These are phyloP conservation scores for grape (Vitis vinifera) DNA, from an alignment of 164 flowering plant genomes.

Conservation along the genomic window ASM3070453v1 NC_081809.1:1650001-1650500, in stretches of 20 bases:
- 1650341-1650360: conserved; percentile 96
- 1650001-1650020: conserved; percentile 83
- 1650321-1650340: conserved; percentile 90
- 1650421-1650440: neutral
- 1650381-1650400: conserved; percentile 53
- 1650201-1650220: conserved; percentile 34
- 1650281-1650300: conserved; percentile 83
- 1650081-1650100: conserved; percentile 41
- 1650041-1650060: conserved; percentile 35
- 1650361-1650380: conserved; percentile 85
- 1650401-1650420: neutral
- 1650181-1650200: conserved; percentile 25
- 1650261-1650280: conserved; percentile 35
- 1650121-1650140: conserved; percentile 83
- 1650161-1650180: conserved; percentile 53
- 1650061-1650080: conserved; percentile 34
- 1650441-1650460: too few relatives aligned
- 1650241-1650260: conserved; percentile 33
- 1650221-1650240: conserved; percentile 21
- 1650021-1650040: conserved; percentile 62
- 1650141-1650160: conserved; percentile 83
- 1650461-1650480: too few relatives aligned
- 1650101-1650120: conserved; percentile 40
- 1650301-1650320: conserved; percentile 84
- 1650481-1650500: too few relatives aligned